phyloP scores from a whole-genome alignment of 768 basidiomycete species.

The Asterophora lycoperdoides region DNA sequence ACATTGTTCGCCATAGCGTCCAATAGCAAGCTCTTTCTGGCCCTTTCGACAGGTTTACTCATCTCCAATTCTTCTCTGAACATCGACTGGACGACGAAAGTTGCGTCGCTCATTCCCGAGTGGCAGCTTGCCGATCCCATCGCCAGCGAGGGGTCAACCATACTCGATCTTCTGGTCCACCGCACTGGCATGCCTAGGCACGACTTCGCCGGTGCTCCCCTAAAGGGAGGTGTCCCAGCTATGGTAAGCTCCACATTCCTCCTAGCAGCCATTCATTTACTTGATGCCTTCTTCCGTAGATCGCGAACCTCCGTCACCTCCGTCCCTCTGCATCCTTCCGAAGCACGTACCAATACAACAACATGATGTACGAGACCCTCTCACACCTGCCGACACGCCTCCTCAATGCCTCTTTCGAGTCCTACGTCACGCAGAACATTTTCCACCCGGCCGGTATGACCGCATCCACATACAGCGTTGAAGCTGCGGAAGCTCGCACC shows the following conservation, averaged over 20 bases:
- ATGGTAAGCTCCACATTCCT: conserved; percentile 25
- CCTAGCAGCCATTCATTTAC: neutral
- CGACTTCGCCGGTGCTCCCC: conserved; percentile 30
- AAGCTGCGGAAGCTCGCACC: conserved; percentile 29
- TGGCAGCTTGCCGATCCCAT: conserved; percentile 38
- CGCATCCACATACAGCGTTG: conserved; percentile 36
- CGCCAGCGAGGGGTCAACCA: conserved; percentile 27
- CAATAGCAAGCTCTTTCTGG: conserved; percentile 39
- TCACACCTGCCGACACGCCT: conserved; percentile 36
- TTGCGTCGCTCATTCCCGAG: conserved; percentile 33
- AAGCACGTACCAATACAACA: conserved; percentile 43
- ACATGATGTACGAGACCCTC: conserved; percentile 41
- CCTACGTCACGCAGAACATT: conserved; percentile 35
- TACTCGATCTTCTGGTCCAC: conserved; percentile 42
- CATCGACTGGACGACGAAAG: conserved; percentile 36
- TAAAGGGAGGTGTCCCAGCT: conserved; percentile 29
- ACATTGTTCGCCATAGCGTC: conserved; percentile 43
- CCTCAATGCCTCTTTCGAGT: conserved; percentile 37
- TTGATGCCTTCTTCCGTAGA: conserved; percentile 18
- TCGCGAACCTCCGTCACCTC: conserved; percentile 33
- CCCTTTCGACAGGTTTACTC: conserved; percentile 36
- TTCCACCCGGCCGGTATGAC: conserved; percentile 37
- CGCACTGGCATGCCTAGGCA: conserved; percentile 44
- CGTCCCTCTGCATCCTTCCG: conserved; percentile 37
- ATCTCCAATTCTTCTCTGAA: conserved; percentile 34